phyloP scores from a whole-genome alignment of 768 basidiomycete genomes.

The Fomitopsis pulvina region DNA sequence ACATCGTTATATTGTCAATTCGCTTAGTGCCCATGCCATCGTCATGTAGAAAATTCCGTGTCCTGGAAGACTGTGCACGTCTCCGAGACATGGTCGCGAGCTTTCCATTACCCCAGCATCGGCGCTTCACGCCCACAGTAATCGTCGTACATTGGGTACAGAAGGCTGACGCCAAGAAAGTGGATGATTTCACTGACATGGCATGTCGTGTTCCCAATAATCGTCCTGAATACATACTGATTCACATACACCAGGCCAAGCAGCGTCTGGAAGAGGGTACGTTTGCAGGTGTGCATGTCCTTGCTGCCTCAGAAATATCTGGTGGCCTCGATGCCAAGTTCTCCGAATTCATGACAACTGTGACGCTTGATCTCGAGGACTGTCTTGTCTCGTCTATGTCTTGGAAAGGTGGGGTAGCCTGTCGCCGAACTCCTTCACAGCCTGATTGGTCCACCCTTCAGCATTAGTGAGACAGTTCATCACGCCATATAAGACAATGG shows the following conservation, averaged over 20 bases:
- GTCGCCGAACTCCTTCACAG: neutral
- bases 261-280: constrained; percentile 39
- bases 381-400: constrained; percentile 42
- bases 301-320: constrained; percentile 43
- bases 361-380: constrained; percentile 53
- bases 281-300: constrained; percentile 34
- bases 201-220: constrained; percentile 28
- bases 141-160: constrained; percentile 55
- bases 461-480: constrained; percentile 16
- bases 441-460: neutral
- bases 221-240: neutral
- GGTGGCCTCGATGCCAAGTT: constrained; percentile 58
- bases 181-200: constrained; percentile 54
- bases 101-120: constrained; percentile 36
- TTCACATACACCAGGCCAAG: constrained; percentile 22
- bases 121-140: constrained; percentile 57
- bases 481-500: constrained; percentile 10
- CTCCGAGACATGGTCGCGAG: constrained; percentile 55
- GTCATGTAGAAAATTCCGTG: constrained; percentile 52
- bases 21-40: constrained; percentile 5
- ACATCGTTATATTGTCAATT: neutral
- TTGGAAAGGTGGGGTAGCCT: constrained; percentile 48
- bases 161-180: constrained; percentile 23
- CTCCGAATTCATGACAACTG: constrained; percentile 28
- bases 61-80: constrained; percentile 67